Conservation (phyloP, 2,329 filamentous ascomycete species). For the Ceratocystis papillata region DNA sequence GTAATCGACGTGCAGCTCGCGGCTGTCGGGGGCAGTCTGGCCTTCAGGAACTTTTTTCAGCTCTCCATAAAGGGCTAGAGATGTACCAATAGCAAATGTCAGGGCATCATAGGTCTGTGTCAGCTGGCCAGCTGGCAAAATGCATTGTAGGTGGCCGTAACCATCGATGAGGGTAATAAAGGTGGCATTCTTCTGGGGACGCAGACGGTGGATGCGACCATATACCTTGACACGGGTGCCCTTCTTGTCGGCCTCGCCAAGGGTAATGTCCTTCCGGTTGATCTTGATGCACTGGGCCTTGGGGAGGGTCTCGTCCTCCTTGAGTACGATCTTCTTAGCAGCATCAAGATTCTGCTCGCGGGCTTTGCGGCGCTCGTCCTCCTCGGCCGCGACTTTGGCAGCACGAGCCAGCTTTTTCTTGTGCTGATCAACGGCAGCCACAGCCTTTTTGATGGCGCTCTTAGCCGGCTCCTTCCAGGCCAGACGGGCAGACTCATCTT, state of each 20-base stretch:
- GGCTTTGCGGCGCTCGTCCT: constrained; percentile 62
- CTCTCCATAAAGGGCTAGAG: constrained; percentile 72
- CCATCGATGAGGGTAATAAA: constrained; percentile 83
- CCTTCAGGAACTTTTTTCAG: constrained; percentile 70
- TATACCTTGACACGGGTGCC: constrained; percentile 69
- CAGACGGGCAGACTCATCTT: constrained; percentile 52
- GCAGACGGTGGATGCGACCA: constrained; percentile 71
- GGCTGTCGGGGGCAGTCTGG: constrained; percentile 67
- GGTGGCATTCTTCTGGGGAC: constrained; percentile 71
- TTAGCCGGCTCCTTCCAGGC: constrained; percentile 76
- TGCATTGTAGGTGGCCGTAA: constrained; percentile 67
- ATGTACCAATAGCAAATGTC: constrained; percentile 77
- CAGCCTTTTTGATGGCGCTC: constrained; percentile 75
- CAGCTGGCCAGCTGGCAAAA: constrained; percentile 64
- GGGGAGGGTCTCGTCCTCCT: constrained; percentile 61
- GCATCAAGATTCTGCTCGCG: constrained; percentile 59
- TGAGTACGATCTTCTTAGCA: constrained; percentile 61
- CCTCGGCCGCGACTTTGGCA: constrained; percentile 57
- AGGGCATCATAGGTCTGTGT: constrained; percentile 87
- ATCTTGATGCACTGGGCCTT: constrained; percentile 66
- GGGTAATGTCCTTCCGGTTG: constrained; percentile 53
- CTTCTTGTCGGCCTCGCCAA: constrained; percentile 47
- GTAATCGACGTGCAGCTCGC: constrained; percentile 84
- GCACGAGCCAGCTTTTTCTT: constrained; percentile 79
- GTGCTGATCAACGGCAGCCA: constrained; percentile 60